phyloP scores from a whole-genome alignment of 495 filamentous ascomycete species.

The Xylaria intraflava region DNA sequence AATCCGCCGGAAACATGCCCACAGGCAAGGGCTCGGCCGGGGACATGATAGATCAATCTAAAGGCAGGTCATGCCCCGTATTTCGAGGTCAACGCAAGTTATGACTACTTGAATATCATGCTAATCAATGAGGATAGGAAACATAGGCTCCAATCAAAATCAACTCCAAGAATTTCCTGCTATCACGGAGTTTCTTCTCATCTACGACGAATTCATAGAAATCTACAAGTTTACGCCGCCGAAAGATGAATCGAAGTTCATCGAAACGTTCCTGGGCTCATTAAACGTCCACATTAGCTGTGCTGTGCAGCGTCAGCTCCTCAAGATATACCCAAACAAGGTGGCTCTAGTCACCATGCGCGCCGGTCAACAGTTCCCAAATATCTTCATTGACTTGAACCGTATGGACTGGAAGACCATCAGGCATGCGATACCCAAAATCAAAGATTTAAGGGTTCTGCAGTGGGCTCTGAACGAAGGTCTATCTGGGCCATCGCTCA shows the following conservation, averaged over 20 bases:
- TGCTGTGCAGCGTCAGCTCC: constrained; percentile 5
- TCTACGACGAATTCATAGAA: not conserved
- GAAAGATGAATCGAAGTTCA: not conserved
- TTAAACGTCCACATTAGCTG: constrained; percentile 6
- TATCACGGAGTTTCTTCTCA: not conserved
- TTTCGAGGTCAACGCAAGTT: not conserved
- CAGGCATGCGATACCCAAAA: not conserved
- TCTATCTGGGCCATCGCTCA: not conserved
- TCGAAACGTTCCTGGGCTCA: not conserved
- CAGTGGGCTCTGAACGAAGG: constrained; percentile 1
- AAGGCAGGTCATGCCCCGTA: not conserved
- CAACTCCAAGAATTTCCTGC: not conserved
- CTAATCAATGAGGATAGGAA: not conserved
- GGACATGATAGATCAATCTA: not conserved
- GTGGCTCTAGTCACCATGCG: not conserved
- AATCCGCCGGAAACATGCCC: not conserved
- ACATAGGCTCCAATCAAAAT: not conserved
- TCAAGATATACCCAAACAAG: not conserved
- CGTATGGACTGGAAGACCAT: constrained; percentile 1
- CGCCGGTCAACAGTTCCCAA: not conserved
- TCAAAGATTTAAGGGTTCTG: not conserved
- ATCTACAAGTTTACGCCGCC: constrained; percentile 1
- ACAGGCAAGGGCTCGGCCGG: not conserved
- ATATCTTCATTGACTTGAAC: not conserved
- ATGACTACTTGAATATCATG: not conserved